Evolutionary conservation across 2,329 filamentous ascomycete genomes (phyloP).

Genomic region (Trematosphaeria pertusa): DNA sequence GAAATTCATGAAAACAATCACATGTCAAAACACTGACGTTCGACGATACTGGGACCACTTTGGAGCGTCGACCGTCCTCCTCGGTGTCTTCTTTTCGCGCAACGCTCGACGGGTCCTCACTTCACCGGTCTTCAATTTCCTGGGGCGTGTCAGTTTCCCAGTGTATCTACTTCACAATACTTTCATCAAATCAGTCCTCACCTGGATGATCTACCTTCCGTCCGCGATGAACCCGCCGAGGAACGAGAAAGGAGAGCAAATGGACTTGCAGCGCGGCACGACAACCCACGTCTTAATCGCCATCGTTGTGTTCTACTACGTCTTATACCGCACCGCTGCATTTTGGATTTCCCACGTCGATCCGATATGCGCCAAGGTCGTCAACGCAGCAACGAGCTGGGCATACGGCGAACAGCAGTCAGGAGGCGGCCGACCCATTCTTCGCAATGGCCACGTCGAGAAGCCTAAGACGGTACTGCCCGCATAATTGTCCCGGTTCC

Average conservation of each 20-base stretch:
- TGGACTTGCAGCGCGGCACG: constrained; percentile 43
- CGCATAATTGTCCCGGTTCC: constrained; percentile 1
- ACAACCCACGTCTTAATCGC: constrained; percentile 41
- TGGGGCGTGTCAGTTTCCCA: constrained; percentile 69
- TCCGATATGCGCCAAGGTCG: constrained; percentile 41
- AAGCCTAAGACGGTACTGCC: constrained; percentile 12
- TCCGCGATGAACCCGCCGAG: constrained; percentile 46
- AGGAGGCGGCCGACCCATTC: constrained; percentile 27
- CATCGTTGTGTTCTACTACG: constrained; percentile 44
- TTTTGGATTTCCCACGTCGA: constrained; percentile 46
- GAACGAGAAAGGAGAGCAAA: constrained; percentile 45
- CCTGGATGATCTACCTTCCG: constrained; percentile 63
- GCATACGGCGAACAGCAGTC: constrained; percentile 36
- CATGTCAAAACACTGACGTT: constrained; percentile 57
- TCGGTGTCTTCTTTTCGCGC: constrained; percentile 62
- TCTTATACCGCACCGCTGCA: constrained; percentile 41
- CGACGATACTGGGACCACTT: constrained; percentile 59
- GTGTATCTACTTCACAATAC: constrained; percentile 70
- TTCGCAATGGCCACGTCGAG: constrained; percentile 14
- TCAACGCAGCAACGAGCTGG: constrained; percentile 41
- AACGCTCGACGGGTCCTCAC: constrained; percentile 61
- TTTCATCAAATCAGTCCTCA: constrained; percentile 64
- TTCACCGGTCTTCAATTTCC: constrained; percentile 64
- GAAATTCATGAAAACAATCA: constrained; percentile 53
- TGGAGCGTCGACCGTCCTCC: constrained; percentile 57